phyloP scores from a whole-genome alignment of 1,284 basidiomycete species.

The Ustilago cynodontis region DNA sequence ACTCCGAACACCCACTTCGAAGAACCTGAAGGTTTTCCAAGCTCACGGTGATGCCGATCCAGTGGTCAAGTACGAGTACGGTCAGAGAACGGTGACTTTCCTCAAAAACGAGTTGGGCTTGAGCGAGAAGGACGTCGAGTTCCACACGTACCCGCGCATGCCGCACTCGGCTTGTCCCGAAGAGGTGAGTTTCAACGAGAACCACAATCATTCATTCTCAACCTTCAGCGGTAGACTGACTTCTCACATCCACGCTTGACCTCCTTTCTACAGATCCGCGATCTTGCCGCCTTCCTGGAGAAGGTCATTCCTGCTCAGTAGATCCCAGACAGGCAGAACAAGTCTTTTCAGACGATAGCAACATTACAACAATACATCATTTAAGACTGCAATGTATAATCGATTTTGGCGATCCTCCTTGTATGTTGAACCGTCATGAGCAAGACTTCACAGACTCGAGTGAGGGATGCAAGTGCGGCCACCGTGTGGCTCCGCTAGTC shows the following conservation, averaged over 20 bases:
- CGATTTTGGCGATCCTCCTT: not conserved
- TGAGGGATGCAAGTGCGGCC: not conserved
- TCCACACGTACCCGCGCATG: conserved; percentile 63
- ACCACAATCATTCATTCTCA: too few relatives aligned
- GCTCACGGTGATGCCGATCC: conserved; percentile 66
- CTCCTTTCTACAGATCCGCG: conserved; percentile 41
- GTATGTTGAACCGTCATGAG: not conserved
- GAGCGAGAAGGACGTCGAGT: conserved; percentile 47
- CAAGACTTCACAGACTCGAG: not conserved
- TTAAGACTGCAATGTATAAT: not conserved
- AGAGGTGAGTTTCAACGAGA: conserved; percentile 44
- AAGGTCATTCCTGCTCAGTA: conserved; percentile 53
- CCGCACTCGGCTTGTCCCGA: conserved; percentile 66
- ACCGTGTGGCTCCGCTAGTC: not conserved
- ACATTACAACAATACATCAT: conserved; percentile 10
- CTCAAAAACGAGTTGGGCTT: conserved; percentile 57
- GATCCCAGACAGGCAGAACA: not conserved
- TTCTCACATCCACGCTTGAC: not conserved
- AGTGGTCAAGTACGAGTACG: conserved; percentile 63
- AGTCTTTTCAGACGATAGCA: not conserved
- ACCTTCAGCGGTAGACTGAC: not conserved
- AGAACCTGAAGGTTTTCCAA: conserved; percentile 61
- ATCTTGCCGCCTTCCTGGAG: conserved; percentile 58
- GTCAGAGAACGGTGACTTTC: conserved; percentile 50
- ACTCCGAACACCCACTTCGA: conserved; percentile 44